Base-by-base conservation (phyloP, 2,329 filamentous ascomycete genomes). In the Grosmannia clavigera region DNA sequence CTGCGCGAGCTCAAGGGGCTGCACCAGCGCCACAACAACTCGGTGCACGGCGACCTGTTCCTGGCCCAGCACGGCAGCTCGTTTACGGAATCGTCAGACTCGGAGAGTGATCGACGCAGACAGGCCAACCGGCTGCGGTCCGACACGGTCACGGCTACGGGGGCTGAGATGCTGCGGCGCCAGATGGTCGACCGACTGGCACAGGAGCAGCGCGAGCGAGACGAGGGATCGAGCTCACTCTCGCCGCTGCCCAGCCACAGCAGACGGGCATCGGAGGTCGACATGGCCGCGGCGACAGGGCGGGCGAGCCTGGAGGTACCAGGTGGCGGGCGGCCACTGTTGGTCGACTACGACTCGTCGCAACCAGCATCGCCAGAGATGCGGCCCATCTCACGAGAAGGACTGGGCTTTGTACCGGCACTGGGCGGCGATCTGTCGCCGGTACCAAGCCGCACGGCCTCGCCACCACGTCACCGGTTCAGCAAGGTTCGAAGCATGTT, bases 401-500 rank as follows among this genome's bases (percentile, higher is more conserved):
- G 74, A 66, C 35, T 64, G 9, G 71, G 73, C 1, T 76, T 80
- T 38, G 78, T 86, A 58, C 82, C 83, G 4, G 79, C 78, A 14
- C 81, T 85, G 62, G 80, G 80, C 27, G 78, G 81, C 64, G 84
- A 87, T 60, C 69, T 87, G 10, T 88, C 86, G 3, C 81, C 84
- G 1, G 75, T 78, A 3, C 76, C 76, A 9, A 90, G 85, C 66
- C 80, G 86, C 29, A 77, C 81, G 1, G 75, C 76, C 2, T 90
- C 87, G 7, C 86, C 87, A 35, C 74, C 76, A 0, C 80, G 84
- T 58, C 86, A 82, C 59, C 79, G 81, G 0, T 73, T 84, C 61
- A 72, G 72, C 33, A 82, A 78, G 65, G 78, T 83, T 59, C 82
- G 78, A 67, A 75, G 74, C 61, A 81, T 81, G 19, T 79, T 83